Conservation (phyloP, 176 grass and related monocot genomes). For the Rhynchospora breviuscula region DNA sequence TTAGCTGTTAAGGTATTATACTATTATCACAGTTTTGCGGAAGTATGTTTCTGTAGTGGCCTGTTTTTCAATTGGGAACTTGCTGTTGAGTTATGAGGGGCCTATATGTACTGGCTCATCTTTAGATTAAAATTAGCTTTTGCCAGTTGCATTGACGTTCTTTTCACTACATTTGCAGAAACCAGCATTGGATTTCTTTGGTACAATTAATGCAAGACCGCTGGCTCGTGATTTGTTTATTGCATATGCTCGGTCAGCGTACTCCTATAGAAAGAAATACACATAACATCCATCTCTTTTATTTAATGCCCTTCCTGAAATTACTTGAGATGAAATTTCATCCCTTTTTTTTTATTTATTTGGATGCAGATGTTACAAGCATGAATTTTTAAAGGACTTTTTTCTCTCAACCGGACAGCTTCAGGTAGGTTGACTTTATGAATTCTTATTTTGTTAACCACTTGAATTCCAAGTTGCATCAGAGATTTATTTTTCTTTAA, state of each 20-base stretch:
- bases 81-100: not conserved
- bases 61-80: not conserved
- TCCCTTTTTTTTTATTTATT: conserved; percentile 23
- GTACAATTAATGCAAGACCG: conserved; percentile 88
- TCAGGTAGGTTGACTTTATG: conserved; percentile 58
- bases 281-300: not conserved
- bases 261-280: not conserved
- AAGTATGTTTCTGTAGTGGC: not conserved
- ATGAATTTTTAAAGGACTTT: conserved; percentile 97
- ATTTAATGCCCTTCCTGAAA: not conserved
- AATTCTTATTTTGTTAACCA: not conserved
- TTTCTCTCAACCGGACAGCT: conserved; percentile 85
- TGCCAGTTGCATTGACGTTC: not conserved
- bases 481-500: not conserved
- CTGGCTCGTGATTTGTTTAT: conserved; percentile 97
- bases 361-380: conserved; percentile 65
- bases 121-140: not conserved
- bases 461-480: not conserved
- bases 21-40: not conserved
- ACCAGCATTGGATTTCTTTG: conserved; percentile 78
- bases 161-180: conserved; percentile 49
- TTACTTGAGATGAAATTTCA: not conserved
- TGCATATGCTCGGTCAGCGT: conserved; percentile 74
- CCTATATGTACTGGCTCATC: not conserved
- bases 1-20: too few relatives aligned